Base-by-base conservation (phyloP, 2,329 filamentous ascomycete species). In the Pseudogymnoascus sp. region DNA sequence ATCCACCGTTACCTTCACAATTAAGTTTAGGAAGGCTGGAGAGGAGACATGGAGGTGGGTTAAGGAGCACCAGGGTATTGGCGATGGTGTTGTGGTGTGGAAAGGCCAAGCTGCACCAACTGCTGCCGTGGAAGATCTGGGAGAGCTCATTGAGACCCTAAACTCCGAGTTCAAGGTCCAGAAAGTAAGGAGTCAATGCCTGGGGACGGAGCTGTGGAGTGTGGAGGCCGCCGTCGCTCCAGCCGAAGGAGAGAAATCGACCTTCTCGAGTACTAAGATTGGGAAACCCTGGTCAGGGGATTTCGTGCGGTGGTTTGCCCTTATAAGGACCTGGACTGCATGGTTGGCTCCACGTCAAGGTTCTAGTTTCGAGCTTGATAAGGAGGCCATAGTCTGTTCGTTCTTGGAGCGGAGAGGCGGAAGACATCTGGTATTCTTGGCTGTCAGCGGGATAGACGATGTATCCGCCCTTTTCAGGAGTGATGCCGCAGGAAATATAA, bases 291-390 rank as follows among this genome's bases (percentile, higher is more conserved):
- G 72, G 72, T 71, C 66, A 13, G 69, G 68, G 5, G 73, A 72
- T 44, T 68, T 73, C 56, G 67, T 68, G 19, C 72, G 71, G 68
- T 96, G 91, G 86, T 93, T 96, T 72, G 86, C 90, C 7, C 76
- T 96, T 11, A 87, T 96, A 4, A 85, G 92, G 17, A 79, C 90
- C 3, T 95, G 88, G 85, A 83, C 82, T 35, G 88, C 92, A 1
- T 97, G 93, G 93, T 78, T 96, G 10, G 91, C 89, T 7, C 93
- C 93, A n/a, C 81, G 91, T 40, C 93, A 97, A 73, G 93, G 93
- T 11, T 75, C 78, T 3, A 77, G 77, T 0, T 89, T 96, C 63
- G 77, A 78, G 4, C 78, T 93, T 4, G 88, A 91, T 65, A 90
- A 92, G 68, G 90, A 96, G 70, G 91, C 86, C 1, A 76, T 97